Evolutionary conservation across 2,329 filamentous ascomycete species (phyloP).

Genomic region (Zymoseptoria ardabiliae): DNA sequence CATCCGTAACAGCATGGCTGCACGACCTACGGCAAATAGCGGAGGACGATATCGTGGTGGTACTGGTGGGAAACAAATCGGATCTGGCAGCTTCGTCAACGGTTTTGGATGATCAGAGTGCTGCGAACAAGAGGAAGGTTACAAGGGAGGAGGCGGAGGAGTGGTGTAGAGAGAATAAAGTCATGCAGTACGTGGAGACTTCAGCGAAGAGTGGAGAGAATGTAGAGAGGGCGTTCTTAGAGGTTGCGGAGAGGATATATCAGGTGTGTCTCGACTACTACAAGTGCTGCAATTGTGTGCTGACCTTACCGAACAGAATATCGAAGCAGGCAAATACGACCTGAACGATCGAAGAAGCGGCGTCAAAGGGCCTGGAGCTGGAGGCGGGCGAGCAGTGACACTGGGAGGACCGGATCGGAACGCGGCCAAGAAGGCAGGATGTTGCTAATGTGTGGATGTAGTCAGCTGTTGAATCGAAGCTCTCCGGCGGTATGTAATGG

Average conservation of each 20-base stretch:
- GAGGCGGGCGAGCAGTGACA: constrained; percentile 38
- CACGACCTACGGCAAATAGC: constrained; percentile 90
- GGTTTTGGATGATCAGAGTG: constrained; percentile 24
- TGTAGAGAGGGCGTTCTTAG: constrained; percentile 86
- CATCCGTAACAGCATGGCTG: constrained; percentile 86
- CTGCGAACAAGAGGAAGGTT: constrained; percentile 66
- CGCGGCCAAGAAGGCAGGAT: constrained; percentile 25
- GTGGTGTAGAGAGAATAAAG: constrained; percentile 79
- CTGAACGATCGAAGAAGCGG: constrained; percentile 86
- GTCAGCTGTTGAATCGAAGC: too few relatives aligned
- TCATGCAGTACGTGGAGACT: constrained; percentile 92
- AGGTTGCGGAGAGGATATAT: constrained; percentile 91
- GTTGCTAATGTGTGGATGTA: constrained; percentile 19
- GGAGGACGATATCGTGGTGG: constrained; percentile 88
- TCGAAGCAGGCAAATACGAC: constrained; percentile 90
- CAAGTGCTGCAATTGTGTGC: neutral
- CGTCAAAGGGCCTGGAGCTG: constrained; percentile 64
- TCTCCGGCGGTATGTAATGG: too few relatives aligned
- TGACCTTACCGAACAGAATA: constrained; percentile 57
- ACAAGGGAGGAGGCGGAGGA: constrained; percentile 75
- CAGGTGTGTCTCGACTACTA: neutral
- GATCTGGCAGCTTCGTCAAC: constrained; percentile 58
- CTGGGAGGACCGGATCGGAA: constrained; percentile 36
- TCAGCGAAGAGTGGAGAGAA: constrained; percentile 92
- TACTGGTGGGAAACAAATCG: constrained; percentile 91